A percentile compares a stretch with the other conserved stretches of the same genome.
Conservation (phyloP, 2,329 filamentous ascomycete genomes). For the Ascosphaera aggregata region DNA sequence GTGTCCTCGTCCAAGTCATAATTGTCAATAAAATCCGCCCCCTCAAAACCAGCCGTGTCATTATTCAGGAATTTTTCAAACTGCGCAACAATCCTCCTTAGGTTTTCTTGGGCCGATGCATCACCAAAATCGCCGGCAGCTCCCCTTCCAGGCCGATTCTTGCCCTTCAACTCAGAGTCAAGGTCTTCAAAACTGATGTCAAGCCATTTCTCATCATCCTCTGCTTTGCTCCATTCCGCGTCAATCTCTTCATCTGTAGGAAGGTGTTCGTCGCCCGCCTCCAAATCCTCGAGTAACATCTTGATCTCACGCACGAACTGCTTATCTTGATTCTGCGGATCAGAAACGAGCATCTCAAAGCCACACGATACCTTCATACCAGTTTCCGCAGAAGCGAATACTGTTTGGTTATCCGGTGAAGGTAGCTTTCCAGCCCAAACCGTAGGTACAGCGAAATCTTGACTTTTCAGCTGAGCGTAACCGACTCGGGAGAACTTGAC, state of each 20-base stretch:
- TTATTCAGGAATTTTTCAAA: constrained; percentile 86
- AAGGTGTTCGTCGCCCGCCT: constrained; percentile 44
- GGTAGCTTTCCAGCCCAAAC: constrained; percentile 27
- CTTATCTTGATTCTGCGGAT: constrained; percentile 44
- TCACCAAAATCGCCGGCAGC: constrained; percentile 20
- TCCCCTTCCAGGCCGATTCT: constrained; percentile 13
- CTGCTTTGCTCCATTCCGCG: constrained; percentile 37
- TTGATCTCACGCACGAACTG: constrained; percentile 50
- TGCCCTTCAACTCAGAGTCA: constrained; percentile 49
- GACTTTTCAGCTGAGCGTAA: constrained; percentile 74
- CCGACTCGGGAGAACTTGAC: constrained; percentile 69
- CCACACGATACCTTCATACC: constrained; percentile 83
- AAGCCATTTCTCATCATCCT: constrained; percentile 78
- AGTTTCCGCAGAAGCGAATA: constrained; percentile 29
- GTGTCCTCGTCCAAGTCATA: constrained; percentile 44
- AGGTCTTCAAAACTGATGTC: constrained; percentile 82
- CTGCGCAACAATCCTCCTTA: constrained; percentile 79
- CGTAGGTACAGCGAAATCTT: constrained; percentile 48
- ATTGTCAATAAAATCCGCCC: constrained; percentile 43
- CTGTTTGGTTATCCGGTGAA: constrained; percentile 21
- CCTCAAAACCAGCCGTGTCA: constrained; percentile 56
- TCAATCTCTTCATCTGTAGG: constrained; percentile 53
- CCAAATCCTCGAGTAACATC: constrained; percentile 51
- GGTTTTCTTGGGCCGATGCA: constrained; percentile 26
- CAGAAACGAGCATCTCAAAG: constrained; percentile 63